Percentiles rank a stretch among this genome's conserved stretches.
phyloP scores from a whole-genome alignment of 805 yeast genomes.

The Cephaloascus fragrans region DNA sequence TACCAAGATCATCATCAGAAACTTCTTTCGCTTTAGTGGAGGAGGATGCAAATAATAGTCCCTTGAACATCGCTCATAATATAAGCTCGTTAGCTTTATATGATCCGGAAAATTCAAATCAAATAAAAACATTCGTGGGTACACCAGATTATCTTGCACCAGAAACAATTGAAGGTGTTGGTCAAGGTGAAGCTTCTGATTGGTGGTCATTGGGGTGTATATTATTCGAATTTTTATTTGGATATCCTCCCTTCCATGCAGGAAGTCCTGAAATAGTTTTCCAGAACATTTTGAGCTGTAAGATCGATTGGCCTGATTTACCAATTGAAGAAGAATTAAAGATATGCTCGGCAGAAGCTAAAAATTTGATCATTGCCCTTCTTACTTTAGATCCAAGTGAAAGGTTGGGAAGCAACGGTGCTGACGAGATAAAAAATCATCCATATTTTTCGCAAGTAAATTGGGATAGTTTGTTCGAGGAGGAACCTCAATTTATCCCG shows the following conservation, averaged over 20 bases:
- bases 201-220: conserved; percentile 99
- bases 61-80: conserved; percentile 5
- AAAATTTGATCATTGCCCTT: conserved; percentile 58
- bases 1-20: conserved; percentile 43
- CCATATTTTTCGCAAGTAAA: conserved; percentile 63
- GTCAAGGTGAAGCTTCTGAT: conserved; percentile 81
- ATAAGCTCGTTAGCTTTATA: conserved; percentile 46
- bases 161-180: conserved; percentile 79
- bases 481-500: conserved; percentile 81
- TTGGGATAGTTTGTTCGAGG: conserved; percentile 66
- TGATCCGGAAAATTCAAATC: conserved; percentile 56
- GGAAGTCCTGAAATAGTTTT: conserved; percentile 72
- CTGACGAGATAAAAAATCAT: conserved; percentile 70
- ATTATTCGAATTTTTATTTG: conserved; percentile 82
- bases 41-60: conserved; percentile 29
- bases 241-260: conserved; percentile 93
- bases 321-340: conserved; percentile 38
- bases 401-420: conserved; percentile 73
- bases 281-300: conserved; percentile 63
- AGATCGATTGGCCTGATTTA: conserved; percentile 78
- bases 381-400: conserved; percentile 52
- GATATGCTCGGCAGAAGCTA: conserved; percentile 56
- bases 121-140: conserved; percentile 71
- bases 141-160: conserved; percentile 98
- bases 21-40: conserved; percentile 46